phyloP scores from a whole-genome alignment of 257 asterid species.

The Scutellaria galericulata region DNA sequence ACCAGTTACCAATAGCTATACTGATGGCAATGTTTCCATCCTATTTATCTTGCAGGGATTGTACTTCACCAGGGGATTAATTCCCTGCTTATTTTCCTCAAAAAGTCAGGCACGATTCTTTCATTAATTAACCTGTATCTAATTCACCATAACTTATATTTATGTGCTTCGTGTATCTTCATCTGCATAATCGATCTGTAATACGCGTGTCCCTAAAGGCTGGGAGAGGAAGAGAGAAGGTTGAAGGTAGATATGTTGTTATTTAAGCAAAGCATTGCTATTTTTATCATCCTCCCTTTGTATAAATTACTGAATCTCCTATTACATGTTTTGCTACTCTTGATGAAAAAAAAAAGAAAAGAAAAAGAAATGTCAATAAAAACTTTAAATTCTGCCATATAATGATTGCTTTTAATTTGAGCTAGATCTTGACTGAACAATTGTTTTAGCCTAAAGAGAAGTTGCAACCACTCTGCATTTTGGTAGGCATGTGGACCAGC shows the following conservation, averaged over 20 bases:
- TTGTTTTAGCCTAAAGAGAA: background rate
- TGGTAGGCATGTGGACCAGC: background rate
- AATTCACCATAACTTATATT: conserved; percentile 42
- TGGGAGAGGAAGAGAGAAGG: conserved; percentile 1
- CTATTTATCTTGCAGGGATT: conserved; percentile 48
- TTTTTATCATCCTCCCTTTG: conserved; percentile 28
- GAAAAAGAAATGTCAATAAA: conserved; percentile 27
- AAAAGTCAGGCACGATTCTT: conserved; percentile 60
- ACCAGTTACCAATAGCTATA: background rate
- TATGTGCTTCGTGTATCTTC: conserved; percentile 34
- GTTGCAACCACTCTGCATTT: background rate
- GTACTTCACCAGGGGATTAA: conserved; percentile 19
- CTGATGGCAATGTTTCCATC: conserved; percentile 7
- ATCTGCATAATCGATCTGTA: conserved; percentile 42
- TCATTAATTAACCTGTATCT: conserved; percentile 59
- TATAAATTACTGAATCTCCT: conserved; percentile 25
- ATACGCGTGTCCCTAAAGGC: background rate
- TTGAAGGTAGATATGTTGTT: conserved; percentile 29
- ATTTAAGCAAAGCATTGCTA: conserved; percentile 23
- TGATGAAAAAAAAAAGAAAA: background rate
- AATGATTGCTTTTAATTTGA: background rate
- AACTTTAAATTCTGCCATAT: background rate
- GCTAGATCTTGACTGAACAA: background rate
- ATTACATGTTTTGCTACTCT: background rate
- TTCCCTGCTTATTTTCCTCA: conserved; percentile 46